Conservation (phyloP, 257 asterid species). For the Nicotiana benthamiana region DNA sequence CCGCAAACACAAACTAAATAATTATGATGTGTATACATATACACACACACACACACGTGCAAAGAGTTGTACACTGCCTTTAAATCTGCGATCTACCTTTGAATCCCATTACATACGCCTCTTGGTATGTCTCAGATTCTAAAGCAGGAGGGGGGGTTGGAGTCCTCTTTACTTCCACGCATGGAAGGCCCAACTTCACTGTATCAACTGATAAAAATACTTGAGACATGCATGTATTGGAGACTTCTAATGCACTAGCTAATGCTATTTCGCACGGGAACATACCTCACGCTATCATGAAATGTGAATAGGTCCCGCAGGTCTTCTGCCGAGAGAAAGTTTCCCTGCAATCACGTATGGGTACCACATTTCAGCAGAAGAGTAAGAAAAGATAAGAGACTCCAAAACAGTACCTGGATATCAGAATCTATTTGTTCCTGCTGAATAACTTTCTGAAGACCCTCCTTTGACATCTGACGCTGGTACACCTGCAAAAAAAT, state of each 20-base stretch:
- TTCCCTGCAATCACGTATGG: constrained; percentile 50
- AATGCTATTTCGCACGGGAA: constrained; percentile 9
- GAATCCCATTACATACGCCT: not conserved
- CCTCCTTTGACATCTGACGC: constrained; percentile 99
- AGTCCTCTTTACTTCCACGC: not conserved
- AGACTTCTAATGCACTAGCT: not conserved
- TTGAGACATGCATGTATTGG: not conserved
- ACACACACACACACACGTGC: too few relatives aligned
- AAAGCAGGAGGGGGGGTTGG: not conserved
- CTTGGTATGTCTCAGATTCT: not conserved
- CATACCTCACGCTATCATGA: constrained; percentile 67
- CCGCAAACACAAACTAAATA: too few relatives aligned
- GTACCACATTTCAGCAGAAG: constrained; percentile 6
- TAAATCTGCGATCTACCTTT: not conserved
- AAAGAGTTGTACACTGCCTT: too few relatives aligned
- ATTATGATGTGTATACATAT: too few relatives aligned
- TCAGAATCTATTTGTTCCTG: constrained; percentile 66
- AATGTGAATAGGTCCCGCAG: constrained; percentile 85
- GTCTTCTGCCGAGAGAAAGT: constrained; percentile 80
- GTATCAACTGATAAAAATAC: not conserved
- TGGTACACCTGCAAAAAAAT: constrained; percentile 66
- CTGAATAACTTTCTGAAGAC: constrained; percentile 92
- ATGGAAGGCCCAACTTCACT: not conserved
- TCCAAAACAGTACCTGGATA: constrained; percentile 32
- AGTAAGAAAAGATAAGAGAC: constrained; percentile 10